Evolutionary conservation across 1,139 yeast genomes (phyloP), one percentile per base, ranked within the genome.

Genomic region (Blastobotrys illinoisensis): DNA sequence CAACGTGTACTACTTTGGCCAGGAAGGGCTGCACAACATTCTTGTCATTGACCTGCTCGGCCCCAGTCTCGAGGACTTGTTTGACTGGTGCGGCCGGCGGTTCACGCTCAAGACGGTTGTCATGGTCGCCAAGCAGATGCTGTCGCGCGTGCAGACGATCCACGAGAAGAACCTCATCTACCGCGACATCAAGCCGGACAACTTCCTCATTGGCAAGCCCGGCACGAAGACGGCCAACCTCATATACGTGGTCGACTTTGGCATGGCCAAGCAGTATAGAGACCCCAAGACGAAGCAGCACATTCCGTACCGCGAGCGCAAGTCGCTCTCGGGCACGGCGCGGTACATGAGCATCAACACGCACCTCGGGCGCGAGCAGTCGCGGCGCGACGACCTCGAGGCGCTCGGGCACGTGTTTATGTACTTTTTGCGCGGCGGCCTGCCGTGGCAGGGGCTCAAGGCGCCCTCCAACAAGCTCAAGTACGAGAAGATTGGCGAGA

Each of bases 371-470:
- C 82, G 97, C 68, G 99, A 93, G 72, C 99, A 93, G 74, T 84
- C 88, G 62, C 82, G 99, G 69, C 81, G 99, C 66, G 99, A 93
- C 70, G 99, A 93, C 72, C 79, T 93, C 67, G 99, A 93, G 74
- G 90, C 96, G 7, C 77, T 93, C 62, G 98, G 97, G 47, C 97
- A 93, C 73, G 98, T 93, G 2, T 88, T 93, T 69, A 86, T 93
- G 74, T 93, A 93, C 73, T 93, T 93, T 68, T 74, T 93, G 64
- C 80, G 95, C 63, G 99, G 99, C 50, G 90, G 88, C 60, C 80
- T 93, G 67, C 99, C 99, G 51, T 93, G 99, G 99, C 99, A 93
- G 75, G 98, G 99, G 26, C 79, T 93, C 62, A 91, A 91, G 73
- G 99, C 98, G n/a, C 96, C 96, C 61, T 90, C 96, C 45, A 93